Conservation (phyloP, 2,329 filamentous ascomycete genomes). For the Ophiosphaerella narmari region DNA sequence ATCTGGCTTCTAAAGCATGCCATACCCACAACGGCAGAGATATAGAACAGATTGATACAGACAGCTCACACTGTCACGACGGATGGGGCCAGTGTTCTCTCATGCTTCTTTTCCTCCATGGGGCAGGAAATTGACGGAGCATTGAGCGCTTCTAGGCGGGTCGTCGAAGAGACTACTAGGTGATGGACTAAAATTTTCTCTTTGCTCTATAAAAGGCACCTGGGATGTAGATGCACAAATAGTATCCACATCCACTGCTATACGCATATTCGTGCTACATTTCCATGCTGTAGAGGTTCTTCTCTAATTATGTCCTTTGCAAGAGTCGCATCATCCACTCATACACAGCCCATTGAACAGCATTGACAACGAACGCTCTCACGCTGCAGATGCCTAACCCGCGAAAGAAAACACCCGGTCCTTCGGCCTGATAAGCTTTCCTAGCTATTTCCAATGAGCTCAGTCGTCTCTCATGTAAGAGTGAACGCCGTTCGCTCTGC, state of each 20-base stretch:
- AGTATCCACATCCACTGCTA: too few relatives aligned
- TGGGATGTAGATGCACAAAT: too few relatives aligned
- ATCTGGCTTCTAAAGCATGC: slow-evolving; percentile 1
- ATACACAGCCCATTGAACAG: slow-evolving; percentile 89
- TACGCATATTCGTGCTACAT: too few relatives aligned
- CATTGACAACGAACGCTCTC: slow-evolving; percentile 89
- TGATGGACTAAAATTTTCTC: slow-evolving; percentile 34
- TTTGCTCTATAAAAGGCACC: slow-evolving; percentile 41
- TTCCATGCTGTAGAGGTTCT: too few relatives aligned
- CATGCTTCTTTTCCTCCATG: slow-evolving; percentile 14
- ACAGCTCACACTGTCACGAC: too few relatives aligned
- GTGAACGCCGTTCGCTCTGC: slow-evolving; percentile 20
- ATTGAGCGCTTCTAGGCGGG: slow-evolving; percentile 14
- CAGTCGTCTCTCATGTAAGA: slow-evolving; percentile 42
- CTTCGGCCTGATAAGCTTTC: slow-evolving; percentile 72
- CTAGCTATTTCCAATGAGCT: slow-evolving; percentile 68
- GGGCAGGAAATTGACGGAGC: slow-evolving; percentile 21
- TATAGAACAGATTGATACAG: not conserved
- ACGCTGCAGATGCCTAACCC: slow-evolving; percentile 81
- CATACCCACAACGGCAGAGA: not conserved
- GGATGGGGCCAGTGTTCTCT: too few relatives aligned
- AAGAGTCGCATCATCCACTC: slow-evolving; percentile 75
- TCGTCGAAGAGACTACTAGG: slow-evolving; percentile 14
- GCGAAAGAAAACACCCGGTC: slow-evolving; percentile 77
- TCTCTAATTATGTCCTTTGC: slow-evolving; percentile 15